Evolutionary conservation across 2,329 filamentous ascomycete species (phyloP), one percentile per base, ranked within the genome.

Genomic region (Plenodomus tracheiphilus): DNA sequence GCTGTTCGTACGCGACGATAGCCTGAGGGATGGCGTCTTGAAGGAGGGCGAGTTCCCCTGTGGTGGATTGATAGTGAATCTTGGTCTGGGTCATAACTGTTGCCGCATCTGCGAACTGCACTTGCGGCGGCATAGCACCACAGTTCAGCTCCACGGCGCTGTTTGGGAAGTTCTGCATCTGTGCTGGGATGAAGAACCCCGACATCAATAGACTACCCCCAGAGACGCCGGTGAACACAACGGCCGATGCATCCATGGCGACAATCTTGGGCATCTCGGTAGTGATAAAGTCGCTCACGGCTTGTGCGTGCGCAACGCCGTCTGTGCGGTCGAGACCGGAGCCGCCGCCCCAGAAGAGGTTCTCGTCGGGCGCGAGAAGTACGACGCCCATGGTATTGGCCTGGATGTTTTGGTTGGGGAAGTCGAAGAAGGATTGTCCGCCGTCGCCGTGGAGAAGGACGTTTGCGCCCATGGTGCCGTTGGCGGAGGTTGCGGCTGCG

Each of bases 401-500:
- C 46, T 79, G 77, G 10, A 82, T 77, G 16, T 74, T 76, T 56
- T 82, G 78, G 65, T 82, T 82, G 30, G 80, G 80, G 68, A 82
- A 81, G 61, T 81, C 79, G 66, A 81, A 80, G 74, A 82, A 83
- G 11, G 79, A 81, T 58, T 82, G 78, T 6, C 82, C 82, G 36
- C 82, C 81, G 61, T 85, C 82, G 41, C 81, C 81, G 62, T 85
- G 82, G 3, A 85, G 75, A 30, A 85, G 75, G 13, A 85, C 77
- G 57, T 84, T 84, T 6, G 82, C 72, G 41, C 68, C 68, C 22
- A 81, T 68, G 5, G 68, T 65, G 30, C 70, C 68, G 34, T 66
- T 64, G 2, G 63, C 37, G 11, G 67, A 64, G 2, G 68, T 67
- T 25, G 70, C 68, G 18, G 66, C 59, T 15, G 71, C 80, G 30